Percentiles rank a stretch among this genome's conserved stretches.
Evolutionary conservation across 176 grass and related monocot genomes (phyloP).

Genomic region (Aegilops tauschii): DNA sequence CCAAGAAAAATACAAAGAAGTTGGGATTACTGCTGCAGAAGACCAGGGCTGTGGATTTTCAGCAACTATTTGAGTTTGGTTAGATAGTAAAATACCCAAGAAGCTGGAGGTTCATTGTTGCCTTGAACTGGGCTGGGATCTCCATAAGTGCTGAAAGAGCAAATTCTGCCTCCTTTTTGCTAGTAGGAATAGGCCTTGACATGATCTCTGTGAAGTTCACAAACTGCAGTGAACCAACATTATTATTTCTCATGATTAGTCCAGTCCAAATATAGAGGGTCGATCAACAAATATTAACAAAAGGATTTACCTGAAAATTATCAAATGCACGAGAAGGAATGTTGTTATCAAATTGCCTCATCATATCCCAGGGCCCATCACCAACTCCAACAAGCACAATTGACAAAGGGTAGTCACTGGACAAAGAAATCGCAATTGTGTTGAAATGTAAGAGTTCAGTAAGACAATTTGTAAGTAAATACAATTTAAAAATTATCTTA

Average conservation of each 20-base stretch:
- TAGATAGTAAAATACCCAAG: constrained; percentile 45
- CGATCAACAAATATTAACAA: not conserved
- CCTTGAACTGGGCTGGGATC: constrained; percentile 69
- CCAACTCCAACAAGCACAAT: constrained; percentile 86
- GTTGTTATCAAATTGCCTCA: constrained; percentile 79
- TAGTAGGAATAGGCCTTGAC: constrained; percentile 47
- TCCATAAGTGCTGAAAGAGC: constrained; percentile 75
- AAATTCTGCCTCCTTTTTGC: constrained; percentile 75
- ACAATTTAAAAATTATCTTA: not conserved
- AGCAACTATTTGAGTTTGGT: not conserved
- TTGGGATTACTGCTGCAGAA: not conserved
- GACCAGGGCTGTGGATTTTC: not conserved
- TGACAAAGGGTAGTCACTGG: constrained; percentile 70
- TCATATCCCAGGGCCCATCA: constrained; percentile 85
- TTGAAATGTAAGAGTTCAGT: constrained; percentile 12
- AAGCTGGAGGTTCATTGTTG: constrained; percentile 60
- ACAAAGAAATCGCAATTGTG: not conserved
- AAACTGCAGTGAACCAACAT: constrained; percentile 49
- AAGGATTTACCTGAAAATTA: constrained; percentile 68
- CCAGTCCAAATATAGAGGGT: not conserved
- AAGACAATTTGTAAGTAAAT: constrained; percentile 7
- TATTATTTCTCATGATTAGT: not conserved
- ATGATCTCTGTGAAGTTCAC: constrained; percentile 91
- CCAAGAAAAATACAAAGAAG: not conserved
- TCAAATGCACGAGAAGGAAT: constrained; percentile 70